phyloP scores from a whole-genome alignment of 2,329 filamentous ascomycete species.

The Ophiocordyceps camponoti-floridani region DNA sequence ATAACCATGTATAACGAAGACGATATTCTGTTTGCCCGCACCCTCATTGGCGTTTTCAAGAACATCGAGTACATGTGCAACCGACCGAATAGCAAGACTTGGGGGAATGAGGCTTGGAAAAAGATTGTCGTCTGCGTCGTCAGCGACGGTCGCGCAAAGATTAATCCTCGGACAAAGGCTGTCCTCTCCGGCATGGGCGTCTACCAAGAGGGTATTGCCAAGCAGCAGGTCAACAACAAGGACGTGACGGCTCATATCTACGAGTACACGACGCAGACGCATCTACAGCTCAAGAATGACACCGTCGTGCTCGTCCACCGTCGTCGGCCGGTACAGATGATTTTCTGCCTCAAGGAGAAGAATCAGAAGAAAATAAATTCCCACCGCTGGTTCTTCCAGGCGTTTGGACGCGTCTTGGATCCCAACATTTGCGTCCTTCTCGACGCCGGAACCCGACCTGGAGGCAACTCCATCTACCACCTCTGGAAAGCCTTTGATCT shows the following conservation, averaged over 20 bases:
- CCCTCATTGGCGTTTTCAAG: constrained; percentile 94
- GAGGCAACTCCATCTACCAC: constrained; percentile 88
- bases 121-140: constrained; percentile 98
- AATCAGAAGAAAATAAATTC: constrained; percentile 99
- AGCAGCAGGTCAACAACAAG: constrained; percentile 92
- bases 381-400: constrained; percentile 97
- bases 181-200: constrained; percentile 86
- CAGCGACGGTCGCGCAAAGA: constrained; percentile 91
- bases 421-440: constrained; percentile 94
- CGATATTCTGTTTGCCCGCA: constrained; percentile 85
- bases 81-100: constrained; percentile 83
- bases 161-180: constrained; percentile 79
- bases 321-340: constrained; percentile 81
- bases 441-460: constrained; percentile 89
- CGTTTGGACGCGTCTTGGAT: constrained; percentile 79
- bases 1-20: constrained; percentile 99
- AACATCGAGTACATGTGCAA: constrained; percentile 98
- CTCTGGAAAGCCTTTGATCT: constrained; percentile 98
- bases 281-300: constrained; percentile 75
- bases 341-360: constrained; percentile 98
- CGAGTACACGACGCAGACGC: constrained; percentile 80
- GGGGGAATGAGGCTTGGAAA: constrained; percentile 98
- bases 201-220: constrained; percentile 95
- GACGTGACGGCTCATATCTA: constrained; percentile 96
- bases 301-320: constrained; percentile 72